Percentiles rank a stretch among this genome's conserved stretches.
Evolutionary conservation across 2,329 filamentous ascomycete genomes (phyloP).

Genomic region (Fusarium cicatricum): DNA sequence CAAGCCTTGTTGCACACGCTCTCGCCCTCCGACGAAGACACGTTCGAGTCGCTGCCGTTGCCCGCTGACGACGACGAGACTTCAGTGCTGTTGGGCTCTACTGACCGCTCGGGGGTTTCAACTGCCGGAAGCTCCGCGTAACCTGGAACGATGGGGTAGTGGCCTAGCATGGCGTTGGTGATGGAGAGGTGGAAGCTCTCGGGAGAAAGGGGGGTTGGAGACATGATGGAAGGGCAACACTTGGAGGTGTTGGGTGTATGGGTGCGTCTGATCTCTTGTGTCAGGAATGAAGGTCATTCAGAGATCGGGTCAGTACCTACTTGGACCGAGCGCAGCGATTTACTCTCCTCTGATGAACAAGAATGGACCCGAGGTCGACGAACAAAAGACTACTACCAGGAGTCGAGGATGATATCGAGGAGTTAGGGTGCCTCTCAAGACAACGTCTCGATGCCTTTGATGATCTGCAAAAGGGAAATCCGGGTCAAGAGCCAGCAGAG

Average conservation of each 20-base stretch:
- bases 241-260: not conserved
- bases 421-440: too few species aligned
- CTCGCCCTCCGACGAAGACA: not conserved
- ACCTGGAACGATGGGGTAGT: not conserved
- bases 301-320: too few species aligned
- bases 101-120: not conserved
- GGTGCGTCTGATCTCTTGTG: not conserved
- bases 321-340: too few species aligned
- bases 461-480: too few species aligned
- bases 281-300: not conserved
- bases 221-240: not conserved
- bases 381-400: too few species aligned
- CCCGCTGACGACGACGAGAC: slow-evolving; percentile 6
- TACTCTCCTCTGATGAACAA: too few species aligned
- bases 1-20: slow-evolving; percentile 3
- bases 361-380: too few species aligned
- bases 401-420: too few species aligned
- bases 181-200: slow-evolving; percentile 17
- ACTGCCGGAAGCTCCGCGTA: not conserved
- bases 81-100: slow-evolving; percentile 1
- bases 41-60: not conserved
- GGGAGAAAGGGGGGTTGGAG: slow-evolving; percentile 3
- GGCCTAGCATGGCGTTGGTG: slow-evolving; percentile 4
- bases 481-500: too few species aligned
- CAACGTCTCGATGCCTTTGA: too few species aligned